A percentile compares a stretch with the other conserved stretches of the same genome.
phyloP scores from a whole-genome alignment of 192 early-diverging fungal genomes.

The Gryganskiella cystojenkinii region DNA sequence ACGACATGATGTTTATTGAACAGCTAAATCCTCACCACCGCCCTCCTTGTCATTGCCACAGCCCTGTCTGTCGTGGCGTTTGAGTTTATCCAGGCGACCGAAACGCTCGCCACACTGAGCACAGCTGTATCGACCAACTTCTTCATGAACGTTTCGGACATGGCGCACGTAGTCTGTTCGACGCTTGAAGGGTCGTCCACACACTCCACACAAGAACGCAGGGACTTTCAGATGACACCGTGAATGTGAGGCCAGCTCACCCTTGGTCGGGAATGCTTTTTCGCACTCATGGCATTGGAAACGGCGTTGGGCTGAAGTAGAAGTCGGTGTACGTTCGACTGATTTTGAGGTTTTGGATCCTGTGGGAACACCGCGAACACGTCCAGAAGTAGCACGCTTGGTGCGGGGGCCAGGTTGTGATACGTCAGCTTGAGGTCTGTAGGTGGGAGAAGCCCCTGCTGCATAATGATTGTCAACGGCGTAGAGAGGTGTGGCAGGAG shows the following conservation, averaged over 20 bases:
- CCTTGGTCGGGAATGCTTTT: slow-evolving; percentile 50
- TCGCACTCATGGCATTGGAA: slow-evolving; percentile 52
- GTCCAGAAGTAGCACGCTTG: slow-evolving; percentile 13
- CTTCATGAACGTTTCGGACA: slow-evolving; percentile 51
- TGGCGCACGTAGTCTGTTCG: slow-evolving; percentile 51
- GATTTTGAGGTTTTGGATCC: slow-evolving; percentile 12
- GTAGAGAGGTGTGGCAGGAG: slow-evolving; percentile 43
- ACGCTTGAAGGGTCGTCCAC: slow-evolving; percentile 52
- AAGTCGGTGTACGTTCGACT: slow-evolving; percentile 5
- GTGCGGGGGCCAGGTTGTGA: slow-evolving; percentile 18
- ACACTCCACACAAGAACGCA: slow-evolving; percentile 48
- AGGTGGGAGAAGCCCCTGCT: slow-evolving; percentile 16
- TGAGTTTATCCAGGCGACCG: slow-evolving; percentile 48
- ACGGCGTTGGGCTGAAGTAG: slow-evolving; percentile 25
- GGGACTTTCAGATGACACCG: slow-evolving; percentile 48
- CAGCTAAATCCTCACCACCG: slow-evolving; percentile 5
- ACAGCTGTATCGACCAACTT: slow-evolving; percentile 50
- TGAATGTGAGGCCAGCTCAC: slow-evolving; percentile 49
- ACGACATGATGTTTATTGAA: too few species aligned
- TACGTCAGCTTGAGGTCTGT: slow-evolving; percentile 25
- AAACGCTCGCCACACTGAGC: slow-evolving; percentile 46
- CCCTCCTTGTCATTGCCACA: slow-evolving; percentile 41
- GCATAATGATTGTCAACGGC: slow-evolving; percentile 26
- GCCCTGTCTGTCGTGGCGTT: slow-evolving; percentile 46
- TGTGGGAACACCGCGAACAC: slow-evolving; percentile 23